Evolutionary conservation across 306 rosid species (phyloP).

Genomic region (Morella rubra): DNA sequence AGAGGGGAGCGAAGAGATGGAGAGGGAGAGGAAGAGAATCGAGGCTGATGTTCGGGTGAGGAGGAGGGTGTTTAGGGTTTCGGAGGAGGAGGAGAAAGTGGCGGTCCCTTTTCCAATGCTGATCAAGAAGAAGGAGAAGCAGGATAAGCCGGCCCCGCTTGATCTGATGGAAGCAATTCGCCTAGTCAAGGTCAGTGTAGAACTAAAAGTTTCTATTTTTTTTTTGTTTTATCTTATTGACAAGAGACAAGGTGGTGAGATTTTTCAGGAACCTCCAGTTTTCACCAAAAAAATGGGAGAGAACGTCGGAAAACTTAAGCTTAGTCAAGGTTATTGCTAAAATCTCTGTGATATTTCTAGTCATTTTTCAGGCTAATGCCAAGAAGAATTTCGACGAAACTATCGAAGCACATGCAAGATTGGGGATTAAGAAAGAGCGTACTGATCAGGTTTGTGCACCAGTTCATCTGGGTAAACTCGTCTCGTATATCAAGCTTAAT

Average conservation of each 20-base stretch:
- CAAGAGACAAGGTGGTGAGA: background rate
- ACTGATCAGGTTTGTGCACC: slow-evolving; percentile 56
- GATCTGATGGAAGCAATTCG: slow-evolving; percentile 85
- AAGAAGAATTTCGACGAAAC: slow-evolving; percentile 81
- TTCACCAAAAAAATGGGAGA: background rate
- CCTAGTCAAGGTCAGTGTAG: slow-evolving; percentile 69
- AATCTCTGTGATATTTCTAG: slow-evolving; percentile 32
- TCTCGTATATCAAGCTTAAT: background rate
- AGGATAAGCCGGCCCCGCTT: slow-evolving; percentile 58
- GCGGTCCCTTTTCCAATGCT: slow-evolving; percentile 69
- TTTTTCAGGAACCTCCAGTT: background rate
- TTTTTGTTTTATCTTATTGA: slow-evolving; percentile 12
- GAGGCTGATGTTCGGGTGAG: slow-evolving; percentile 42
- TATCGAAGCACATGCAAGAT: slow-evolving; percentile 81
- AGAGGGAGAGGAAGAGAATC: slow-evolving; percentile 51
- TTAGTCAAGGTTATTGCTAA: slow-evolving; percentile 4
- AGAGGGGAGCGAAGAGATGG: slow-evolving; percentile 33
- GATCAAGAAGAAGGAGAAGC: slow-evolving; percentile 56
- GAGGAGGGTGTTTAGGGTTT: slow-evolving; percentile 41
- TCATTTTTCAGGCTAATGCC: slow-evolving; percentile 68
- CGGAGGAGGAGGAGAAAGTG: slow-evolving; percentile 59
- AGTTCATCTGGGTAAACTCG: slow-evolving; percentile 18
- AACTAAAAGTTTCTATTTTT: background rate
- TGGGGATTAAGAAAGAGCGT: slow-evolving; percentile 87
- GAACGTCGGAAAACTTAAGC: background rate